Conservation (phyloP, 306 rosid genomes). For the Prunus dulcis region DNA sequence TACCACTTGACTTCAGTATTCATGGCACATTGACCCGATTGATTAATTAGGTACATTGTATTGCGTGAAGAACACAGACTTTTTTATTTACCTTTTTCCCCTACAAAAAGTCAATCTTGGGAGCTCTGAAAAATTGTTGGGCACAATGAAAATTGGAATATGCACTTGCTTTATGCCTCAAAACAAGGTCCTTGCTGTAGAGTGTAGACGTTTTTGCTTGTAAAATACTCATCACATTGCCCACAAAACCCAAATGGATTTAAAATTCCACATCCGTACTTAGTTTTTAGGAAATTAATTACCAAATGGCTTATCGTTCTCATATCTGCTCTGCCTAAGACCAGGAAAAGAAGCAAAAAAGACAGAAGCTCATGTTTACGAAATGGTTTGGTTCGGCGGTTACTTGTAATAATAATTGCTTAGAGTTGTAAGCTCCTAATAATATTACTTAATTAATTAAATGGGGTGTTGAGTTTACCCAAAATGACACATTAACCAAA, state of each 20-base stretch:
- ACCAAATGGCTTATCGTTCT: background rate
- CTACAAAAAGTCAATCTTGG: background rate
- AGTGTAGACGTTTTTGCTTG: background rate
- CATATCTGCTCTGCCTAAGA: background rate
- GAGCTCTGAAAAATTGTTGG: background rate
- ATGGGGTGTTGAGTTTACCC: constrained; percentile 39
- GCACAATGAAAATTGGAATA: background rate
- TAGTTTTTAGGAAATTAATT: background rate
- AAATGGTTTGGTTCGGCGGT: background rate
- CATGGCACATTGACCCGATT: background rate
- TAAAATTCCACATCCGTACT: background rate
- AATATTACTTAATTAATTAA: background rate
- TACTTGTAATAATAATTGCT: constrained; percentile 29
- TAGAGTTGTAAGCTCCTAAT: constrained; percentile 14
- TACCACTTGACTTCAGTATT: background rate
- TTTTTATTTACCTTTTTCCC: background rate
- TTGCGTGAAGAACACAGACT: background rate
- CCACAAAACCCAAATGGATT: background rate
- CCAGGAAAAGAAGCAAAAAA: background rate
- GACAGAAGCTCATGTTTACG: background rate
- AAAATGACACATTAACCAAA: constrained; percentile 54
- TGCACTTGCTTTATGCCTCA: background rate
- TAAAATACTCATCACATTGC: background rate
- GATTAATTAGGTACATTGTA: background rate
- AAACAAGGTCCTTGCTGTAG: background rate